Base-by-base conservation (phyloP, 495 filamentous ascomycete species). In the Chaetomium cochliodes region DNA sequence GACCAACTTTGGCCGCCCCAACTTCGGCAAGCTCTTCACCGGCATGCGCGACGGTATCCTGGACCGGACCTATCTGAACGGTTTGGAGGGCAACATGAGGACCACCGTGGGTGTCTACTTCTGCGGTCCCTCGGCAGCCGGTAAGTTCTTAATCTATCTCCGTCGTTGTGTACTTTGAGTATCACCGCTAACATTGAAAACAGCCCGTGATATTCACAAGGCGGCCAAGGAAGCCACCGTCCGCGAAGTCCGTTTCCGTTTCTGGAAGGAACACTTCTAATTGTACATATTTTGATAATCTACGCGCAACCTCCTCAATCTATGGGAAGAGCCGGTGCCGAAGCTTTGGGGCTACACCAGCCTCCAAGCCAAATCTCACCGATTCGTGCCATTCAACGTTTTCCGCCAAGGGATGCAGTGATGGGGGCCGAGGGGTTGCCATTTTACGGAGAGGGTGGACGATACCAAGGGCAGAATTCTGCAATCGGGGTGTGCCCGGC, bases 21-120 rank as follows among this genome's bases (percentile, higher is more conserved):
- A 99, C 75, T 99, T 97, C 76, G 79, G 79, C 39, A 83, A 87
- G 42, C 82, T 99, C 57, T 93, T 99, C 69, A 79, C 80, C 6
- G 88, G 85, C 25, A 94, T 99, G 91, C 86, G 90, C 18, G 86
- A 93, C 58, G 96, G 93, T 22, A 91, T 99, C 60, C 69, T 90
- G 39, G 85, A 96, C 73, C 84, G 91, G 64, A 90, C 86, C 2
- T 99, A 99, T 70, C 85, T 98, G 72, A 80, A 81, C 61, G 93
- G 92, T 15, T 73, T 97, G 37, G 89, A 94, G 68, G 84, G 85
- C 50, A 85, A 81, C 64, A 79, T 87, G 72, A 82, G 83, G 67
- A 94, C 92, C 8, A 90, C 96, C 50, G 89, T 99, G 25, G 94
- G 94, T 76, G 93, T 99, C 46, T 99, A 99, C 77, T 98, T 99